These are phyloP conservation scores for Chaetothyriales sp. DNA, from an alignment of 2,329 filamentous ascomycete genomes.

Conservation along the genomic window DNA sequence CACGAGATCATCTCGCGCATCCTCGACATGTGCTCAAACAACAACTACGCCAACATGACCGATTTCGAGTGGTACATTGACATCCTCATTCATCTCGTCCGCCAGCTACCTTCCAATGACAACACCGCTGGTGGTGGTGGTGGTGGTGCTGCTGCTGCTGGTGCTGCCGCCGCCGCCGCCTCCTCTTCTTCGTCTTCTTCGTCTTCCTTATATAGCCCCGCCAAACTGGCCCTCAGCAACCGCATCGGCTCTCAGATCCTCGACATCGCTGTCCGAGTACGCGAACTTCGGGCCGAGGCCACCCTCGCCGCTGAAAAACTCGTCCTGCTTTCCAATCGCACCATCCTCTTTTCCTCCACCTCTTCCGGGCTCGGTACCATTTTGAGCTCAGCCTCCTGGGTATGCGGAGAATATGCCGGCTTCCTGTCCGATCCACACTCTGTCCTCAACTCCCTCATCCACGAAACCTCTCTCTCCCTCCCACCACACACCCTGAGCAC, in stretches of 20 bases:
- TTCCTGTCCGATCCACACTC: slow-evolving; percentile 57
- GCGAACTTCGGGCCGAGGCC: slow-evolving; percentile 65
- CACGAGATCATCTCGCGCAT: slow-evolving; percentile 71
- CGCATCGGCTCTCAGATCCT: slow-evolving; percentile 71
- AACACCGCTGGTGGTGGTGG: too few species aligned
- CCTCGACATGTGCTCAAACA: slow-evolving; percentile 74
- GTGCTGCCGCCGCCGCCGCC: slow-evolving; percentile 6
- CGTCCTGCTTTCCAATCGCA: slow-evolving; percentile 46
- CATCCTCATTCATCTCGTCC: slow-evolving; percentile 62
- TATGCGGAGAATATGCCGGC: slow-evolving; percentile 76
- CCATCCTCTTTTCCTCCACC: slow-evolving; percentile 42
- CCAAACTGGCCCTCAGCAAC: slow-evolving; percentile 18
- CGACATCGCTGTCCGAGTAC: slow-evolving; percentile 84
- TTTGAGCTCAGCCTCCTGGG: slow-evolving; percentile 65
- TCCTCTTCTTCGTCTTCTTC: neutral
- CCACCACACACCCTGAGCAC: slow-evolving; percentile 58
- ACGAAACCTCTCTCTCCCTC: slow-evolving; percentile 45
- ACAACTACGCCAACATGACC: slow-evolving; percentile 70
- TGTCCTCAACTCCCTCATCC: slow-evolving; percentile 59
- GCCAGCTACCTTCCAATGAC: slow-evolving; percentile 13
- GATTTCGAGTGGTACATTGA: slow-evolving; percentile 99
- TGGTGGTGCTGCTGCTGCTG: too few species aligned
- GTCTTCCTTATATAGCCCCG: neutral
- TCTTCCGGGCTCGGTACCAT: slow-evolving; percentile 46
- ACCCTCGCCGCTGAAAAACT: slow-evolving; percentile 67